Evolutionary conservation across 305 asterid species (phyloP).

Genomic region (Fraxinus velutina): DNA sequence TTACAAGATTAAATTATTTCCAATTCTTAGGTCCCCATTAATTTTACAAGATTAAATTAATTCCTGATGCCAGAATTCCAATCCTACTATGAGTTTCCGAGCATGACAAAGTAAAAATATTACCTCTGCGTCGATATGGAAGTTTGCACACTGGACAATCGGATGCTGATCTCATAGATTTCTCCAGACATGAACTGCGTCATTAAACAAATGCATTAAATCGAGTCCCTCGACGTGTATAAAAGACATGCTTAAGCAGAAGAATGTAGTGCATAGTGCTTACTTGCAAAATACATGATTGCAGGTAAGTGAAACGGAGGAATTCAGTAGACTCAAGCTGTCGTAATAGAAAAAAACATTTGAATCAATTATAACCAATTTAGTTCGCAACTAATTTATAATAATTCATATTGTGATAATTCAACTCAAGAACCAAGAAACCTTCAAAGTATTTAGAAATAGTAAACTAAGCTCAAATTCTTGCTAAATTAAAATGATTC

Average conservation of each 20-base stretch:
- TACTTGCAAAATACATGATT: constrained; percentile 95
- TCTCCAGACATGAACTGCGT: constrained; percentile 68
- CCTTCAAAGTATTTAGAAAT: not conserved
- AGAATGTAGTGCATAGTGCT: constrained; percentile 20
- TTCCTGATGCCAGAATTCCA: not conserved
- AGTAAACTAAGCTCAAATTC: not conserved
- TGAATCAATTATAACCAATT: not conserved
- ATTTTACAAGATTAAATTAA: not conserved
- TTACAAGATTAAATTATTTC: not conserved
- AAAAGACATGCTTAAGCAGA: not conserved
- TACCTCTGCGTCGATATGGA: constrained; percentile 88
- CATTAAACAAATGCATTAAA: constrained; percentile 1
- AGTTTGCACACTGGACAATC: constrained; percentile 90
- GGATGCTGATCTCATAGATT: constrained; percentile 75
- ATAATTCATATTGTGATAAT: not conserved
- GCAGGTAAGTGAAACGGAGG: constrained; percentile 78
- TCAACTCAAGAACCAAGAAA: not conserved
- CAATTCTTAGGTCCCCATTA: not conserved
- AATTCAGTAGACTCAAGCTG: constrained; percentile 81
- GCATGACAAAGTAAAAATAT: not conserved
- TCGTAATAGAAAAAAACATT: not conserved
- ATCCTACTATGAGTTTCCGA: not conserved
- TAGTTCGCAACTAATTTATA: not conserved
- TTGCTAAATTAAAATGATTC: not conserved
- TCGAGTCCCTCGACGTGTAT: constrained; percentile 6